Evolutionary conservation across 768 basidiomycete genomes (phyloP), one percentile per base, ranked within the genome.

Genomic region (Collybiopsis luxurians): DNA sequence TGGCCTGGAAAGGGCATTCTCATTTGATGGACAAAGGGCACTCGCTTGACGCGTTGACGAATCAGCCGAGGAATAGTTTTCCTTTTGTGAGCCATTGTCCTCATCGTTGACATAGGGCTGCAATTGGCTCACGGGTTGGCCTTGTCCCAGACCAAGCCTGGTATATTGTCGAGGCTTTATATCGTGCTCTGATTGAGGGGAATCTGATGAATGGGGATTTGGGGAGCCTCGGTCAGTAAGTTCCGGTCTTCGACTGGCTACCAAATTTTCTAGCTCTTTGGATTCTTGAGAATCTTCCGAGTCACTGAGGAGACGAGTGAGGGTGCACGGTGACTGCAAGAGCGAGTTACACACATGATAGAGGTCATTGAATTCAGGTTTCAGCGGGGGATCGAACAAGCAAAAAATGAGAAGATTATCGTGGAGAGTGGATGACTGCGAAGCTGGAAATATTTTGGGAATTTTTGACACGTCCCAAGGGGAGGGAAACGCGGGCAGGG

Each of bases 281-380:
- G 80, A 80, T 4, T 83, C 74, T 59, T 86, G 84, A n/a, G 82
- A 80, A 59, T 76, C 75, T 23, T 67, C 71, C 24, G 67, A 56
- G 63, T 78, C 78, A 65, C 81, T 84, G 28, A 5, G 19, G 43
- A 5, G 43, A 19, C n/a, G 17, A 44, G 24, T 44, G 12, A 23
- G 47, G 6, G 7, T n/a, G 21, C 9, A 28, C 9, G 26, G 19
- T 17, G 17, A n/a, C 19, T 28, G 9, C 4, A 48, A n/a, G n/a
- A 9, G 47, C 9, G 47, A 27, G 47, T 17, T 4, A 48, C 19
- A 7, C 12, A 48, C 21, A 4, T 21, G n/a, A 24, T 7, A 9
- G 6, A 5, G 43, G n/a, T 24, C 43, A 44, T 44, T 24, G 6
- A 5, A 17, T n/a, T n/a, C 24, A 9, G 7, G n/a, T 5, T 44